Base-by-base conservation (phyloP, 2,329 filamentous ascomycete genomes). In the Calycina marina region DNA sequence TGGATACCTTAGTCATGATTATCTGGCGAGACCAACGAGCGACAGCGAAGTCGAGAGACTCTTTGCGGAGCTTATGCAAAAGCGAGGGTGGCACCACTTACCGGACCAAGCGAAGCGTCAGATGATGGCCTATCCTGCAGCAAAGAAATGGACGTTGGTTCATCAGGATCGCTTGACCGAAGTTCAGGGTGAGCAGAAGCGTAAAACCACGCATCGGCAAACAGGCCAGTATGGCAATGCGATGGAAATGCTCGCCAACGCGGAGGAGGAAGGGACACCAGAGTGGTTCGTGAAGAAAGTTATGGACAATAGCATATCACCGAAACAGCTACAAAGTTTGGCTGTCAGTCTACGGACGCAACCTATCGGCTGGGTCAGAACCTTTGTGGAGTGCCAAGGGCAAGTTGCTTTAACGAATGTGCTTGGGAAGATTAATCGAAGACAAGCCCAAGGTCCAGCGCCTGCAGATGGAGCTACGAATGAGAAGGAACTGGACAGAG, bases 271-370 rank as follows among this genome's bases (percentile, higher is more conserved):
- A 56, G 88, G 86, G 27, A 92, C 83, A 30, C 90, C 90, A 3
- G 88, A 96, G 58, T 98, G 88, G 88, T 98, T 93, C 55, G 88
- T 98, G 32, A 80, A 84, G 53, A 88, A 83, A 54, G 82, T 96
- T 38, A 84, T 96, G 81, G 88, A 96, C 55, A 92, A 94, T 56
- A 82, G 74, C 40, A 83, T 96, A 44, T 84, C 86, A 33, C 71
- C 78, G 43, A 94, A 96, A 62, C 82, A 93, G 40, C 67, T 98
- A 41, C 83, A 83, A 41, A 93, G 84, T 61, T 61, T 98, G 52
- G 84, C 90, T 52, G 92, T 98, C 60, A 94, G 88, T 55, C 58
- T 98, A 47, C 69, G 90, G 50, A 96, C 90, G 24, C 90, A 98
- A 55, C 90, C 92, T 37, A 96, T 98, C 48, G 86, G 79, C 47